Evolutionary conservation across 1,284 basidiomycete genomes (phyloP).

Genomic region (Xanthoconium separans): DNA sequence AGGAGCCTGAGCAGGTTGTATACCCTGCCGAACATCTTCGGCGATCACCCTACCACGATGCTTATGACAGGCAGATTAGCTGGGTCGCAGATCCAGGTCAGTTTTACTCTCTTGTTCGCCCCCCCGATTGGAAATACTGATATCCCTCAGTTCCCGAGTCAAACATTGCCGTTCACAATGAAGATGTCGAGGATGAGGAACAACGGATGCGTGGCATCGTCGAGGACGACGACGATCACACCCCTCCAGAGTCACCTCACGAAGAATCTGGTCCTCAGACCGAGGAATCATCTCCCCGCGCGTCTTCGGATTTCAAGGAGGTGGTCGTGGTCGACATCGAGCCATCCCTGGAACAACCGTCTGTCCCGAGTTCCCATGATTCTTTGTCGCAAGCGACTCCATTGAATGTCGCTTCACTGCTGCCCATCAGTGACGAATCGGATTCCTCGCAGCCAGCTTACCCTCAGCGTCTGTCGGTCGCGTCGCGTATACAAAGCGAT

Average conservation of each 20-base stretch:
- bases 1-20: slow-evolving; percentile 51
- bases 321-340: slow-evolving; percentile 58
- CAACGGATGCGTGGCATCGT: slow-evolving; percentile 33
- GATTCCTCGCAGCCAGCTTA: slow-evolving; percentile 48
- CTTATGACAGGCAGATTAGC: slow-evolving; percentile 65
- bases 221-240: slow-evolving; percentile 41
- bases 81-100: slow-evolving; percentile 72
- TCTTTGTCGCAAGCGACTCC: slow-evolving; percentile 48
- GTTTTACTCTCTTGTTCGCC: slow-evolving; percentile 22
- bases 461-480: slow-evolving; percentile 60
- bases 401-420: slow-evolving; percentile 40
- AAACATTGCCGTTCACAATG: slow-evolving; percentile 61
- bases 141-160: slow-evolving; percentile 46
- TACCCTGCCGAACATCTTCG: slow-evolving; percentile 49
- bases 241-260: slow-evolving; percentile 40
- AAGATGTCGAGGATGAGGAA: slow-evolving; percentile 48
- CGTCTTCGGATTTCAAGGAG: slow-evolving; percentile 51
- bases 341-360: slow-evolving; percentile 49
- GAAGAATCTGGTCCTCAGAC: slow-evolving; percentile 36
- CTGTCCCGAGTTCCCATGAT: slow-evolving; percentile 47
- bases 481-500: slow-evolving; percentile 53
- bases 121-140: slow-evolving; percentile 9
- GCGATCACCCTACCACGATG: slow-evolving; percentile 45
- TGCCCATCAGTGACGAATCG: slow-evolving; percentile 45
- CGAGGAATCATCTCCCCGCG: slow-evolving; percentile 49